phyloP scores from a whole-genome alignment of 495 filamentous ascomycete genomes.

The Penicilliopsis zonata region DNA sequence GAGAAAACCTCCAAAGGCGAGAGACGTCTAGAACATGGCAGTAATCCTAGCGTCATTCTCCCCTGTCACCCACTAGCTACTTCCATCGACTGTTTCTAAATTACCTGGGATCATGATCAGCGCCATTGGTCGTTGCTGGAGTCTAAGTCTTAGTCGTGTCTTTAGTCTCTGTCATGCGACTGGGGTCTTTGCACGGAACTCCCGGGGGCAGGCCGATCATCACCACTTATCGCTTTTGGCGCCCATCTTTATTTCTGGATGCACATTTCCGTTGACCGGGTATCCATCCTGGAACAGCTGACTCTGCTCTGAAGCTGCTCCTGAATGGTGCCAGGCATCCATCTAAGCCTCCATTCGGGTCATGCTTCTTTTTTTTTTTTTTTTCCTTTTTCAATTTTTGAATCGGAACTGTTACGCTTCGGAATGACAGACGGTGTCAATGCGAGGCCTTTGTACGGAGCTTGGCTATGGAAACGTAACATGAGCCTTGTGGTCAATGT shows the following conservation, averaged over 20 bases:
- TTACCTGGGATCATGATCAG: constrained; percentile 5
- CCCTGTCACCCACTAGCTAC: constrained; percentile 10
- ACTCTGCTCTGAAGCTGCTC: too few relatives aligned
- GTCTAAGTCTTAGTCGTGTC: constrained; percentile 23
- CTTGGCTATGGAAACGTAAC: constrained; percentile 20
- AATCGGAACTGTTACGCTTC: neutral
- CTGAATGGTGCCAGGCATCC: too few relatives aligned
- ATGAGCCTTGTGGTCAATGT: constrained; percentile 22
- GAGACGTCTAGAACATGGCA: constrained; percentile 10
- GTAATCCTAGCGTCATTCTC: constrained; percentile 7
- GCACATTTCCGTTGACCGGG: constrained; percentile 27
- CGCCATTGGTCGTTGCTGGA: constrained; percentile 18
- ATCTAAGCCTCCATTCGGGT: too few relatives aligned
- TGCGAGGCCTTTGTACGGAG: constrained; percentile 1
- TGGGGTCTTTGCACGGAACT: constrained; percentile 27
- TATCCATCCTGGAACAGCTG: constrained; percentile 27
- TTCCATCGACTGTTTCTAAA: constrained; percentile 4
- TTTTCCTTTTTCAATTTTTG: too few relatives aligned
- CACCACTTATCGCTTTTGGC: constrained; percentile 23
- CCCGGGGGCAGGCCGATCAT: constrained; percentile 23
- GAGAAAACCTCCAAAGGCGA: constrained; percentile 1
- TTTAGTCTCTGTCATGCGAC: constrained; percentile 24
- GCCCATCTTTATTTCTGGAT: constrained; percentile 27
- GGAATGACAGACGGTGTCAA: constrained; percentile 21
- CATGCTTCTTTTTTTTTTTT: too few relatives aligned